Conservation (phyloP, 768 basidiomycete species). For the Panus rudis region DNA sequence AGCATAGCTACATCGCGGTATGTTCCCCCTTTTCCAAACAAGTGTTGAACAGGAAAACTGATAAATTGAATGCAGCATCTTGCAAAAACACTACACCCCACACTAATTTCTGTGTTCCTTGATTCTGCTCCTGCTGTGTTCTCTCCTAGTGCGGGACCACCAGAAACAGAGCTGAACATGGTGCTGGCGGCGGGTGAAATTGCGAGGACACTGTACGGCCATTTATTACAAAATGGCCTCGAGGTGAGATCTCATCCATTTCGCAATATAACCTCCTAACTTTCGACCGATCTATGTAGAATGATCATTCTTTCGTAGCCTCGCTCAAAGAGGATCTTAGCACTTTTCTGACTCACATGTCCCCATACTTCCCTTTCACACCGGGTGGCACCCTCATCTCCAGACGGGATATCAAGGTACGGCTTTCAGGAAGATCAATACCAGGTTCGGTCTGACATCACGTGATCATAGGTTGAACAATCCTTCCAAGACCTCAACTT, state of each 20-base stretch:
- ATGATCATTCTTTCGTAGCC: too few relatives aligned
- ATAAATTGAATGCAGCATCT: too few relatives aligned
- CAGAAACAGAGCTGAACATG: slow-evolving; percentile 55
- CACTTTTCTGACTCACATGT: slow-evolving; percentile 63
- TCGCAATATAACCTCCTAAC: too few relatives aligned
- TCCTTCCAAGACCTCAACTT: slow-evolving; percentile 66
- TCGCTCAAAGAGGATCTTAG: slow-evolving; percentile 40
- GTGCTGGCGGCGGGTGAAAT: slow-evolving; percentile 54
- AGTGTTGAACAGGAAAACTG: too few relatives aligned
- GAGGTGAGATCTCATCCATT: slow-evolving; percentile 27
- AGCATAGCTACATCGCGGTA: slow-evolving; percentile 14
- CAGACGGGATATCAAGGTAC: slow-evolving; percentile 54
- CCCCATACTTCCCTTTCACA: slow-evolving; percentile 79
- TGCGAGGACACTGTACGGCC: slow-evolving; percentile 51
- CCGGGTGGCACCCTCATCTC: slow-evolving; percentile 24
- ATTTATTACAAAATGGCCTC: slow-evolving; percentile 37
- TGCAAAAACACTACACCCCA: slow-evolving; percentile 67
- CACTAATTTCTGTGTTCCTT: slow-evolving; percentile 76
- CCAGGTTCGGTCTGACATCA: slow-evolving; percentile 4
- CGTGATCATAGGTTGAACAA: slow-evolving; percentile 47
- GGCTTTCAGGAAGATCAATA: background rate
- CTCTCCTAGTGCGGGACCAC: slow-evolving; percentile 50
- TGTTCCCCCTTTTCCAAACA: slow-evolving; percentile 5
- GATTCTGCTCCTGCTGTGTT: slow-evolving; percentile 84
- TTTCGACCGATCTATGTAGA: too few relatives aligned